A percentile compares a stretch with the other conserved stretches of the same genome.
These are phyloP conservation scores for Dioscorea zingiberensis DNA, from an alignment of 106 monocot species.

Conservation along the genomic window DNA sequence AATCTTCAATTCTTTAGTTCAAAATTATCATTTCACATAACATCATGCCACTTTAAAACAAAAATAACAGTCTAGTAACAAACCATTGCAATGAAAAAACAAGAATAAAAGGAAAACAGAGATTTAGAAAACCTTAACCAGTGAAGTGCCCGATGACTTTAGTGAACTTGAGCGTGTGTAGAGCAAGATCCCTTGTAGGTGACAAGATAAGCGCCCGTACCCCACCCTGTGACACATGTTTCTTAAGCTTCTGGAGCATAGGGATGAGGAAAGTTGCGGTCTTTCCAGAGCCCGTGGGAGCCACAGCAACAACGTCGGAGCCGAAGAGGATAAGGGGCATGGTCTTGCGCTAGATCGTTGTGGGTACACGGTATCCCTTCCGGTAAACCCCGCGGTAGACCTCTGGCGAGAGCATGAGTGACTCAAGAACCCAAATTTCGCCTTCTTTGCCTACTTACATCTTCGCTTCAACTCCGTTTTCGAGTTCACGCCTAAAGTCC, in stretches of 20 bases:
- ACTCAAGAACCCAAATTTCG: constrained; percentile 87
- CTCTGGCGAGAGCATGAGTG: constrained; percentile 53
- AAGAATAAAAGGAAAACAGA: not conserved
- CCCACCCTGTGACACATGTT: constrained; percentile 59
- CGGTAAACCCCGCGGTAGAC: constrained; percentile 65
- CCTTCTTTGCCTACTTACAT: constrained; percentile 43
- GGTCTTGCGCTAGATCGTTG: constrained; percentile 86
- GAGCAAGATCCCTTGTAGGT: constrained; percentile 81
- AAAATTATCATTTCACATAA: too few relatives aligned
- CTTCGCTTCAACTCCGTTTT: constrained; percentile 28
- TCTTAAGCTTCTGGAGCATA: constrained; percentile 77
- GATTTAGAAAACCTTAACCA: constrained; percentile 25
- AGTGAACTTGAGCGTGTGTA: constrained; percentile 91
- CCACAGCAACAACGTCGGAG: constrained; percentile 88
- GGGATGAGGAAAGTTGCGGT: constrained; percentile 87
- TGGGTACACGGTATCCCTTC: constrained; percentile 90
- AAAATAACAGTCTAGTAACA: not conserved
- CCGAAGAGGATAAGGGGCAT: constrained; percentile 87
- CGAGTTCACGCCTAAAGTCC: constrained; percentile 30
- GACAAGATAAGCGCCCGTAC: constrained; percentile 77
- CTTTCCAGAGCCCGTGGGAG: constrained; percentile 90
- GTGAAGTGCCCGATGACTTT: constrained; percentile 85
- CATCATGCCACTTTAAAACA: too few relatives aligned
- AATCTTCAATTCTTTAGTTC: too few relatives aligned
- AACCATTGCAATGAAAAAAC: not conserved